Base-by-base conservation (phyloP, 495 filamentous ascomycete genomes). In the Entonaema liquescens region DNA sequence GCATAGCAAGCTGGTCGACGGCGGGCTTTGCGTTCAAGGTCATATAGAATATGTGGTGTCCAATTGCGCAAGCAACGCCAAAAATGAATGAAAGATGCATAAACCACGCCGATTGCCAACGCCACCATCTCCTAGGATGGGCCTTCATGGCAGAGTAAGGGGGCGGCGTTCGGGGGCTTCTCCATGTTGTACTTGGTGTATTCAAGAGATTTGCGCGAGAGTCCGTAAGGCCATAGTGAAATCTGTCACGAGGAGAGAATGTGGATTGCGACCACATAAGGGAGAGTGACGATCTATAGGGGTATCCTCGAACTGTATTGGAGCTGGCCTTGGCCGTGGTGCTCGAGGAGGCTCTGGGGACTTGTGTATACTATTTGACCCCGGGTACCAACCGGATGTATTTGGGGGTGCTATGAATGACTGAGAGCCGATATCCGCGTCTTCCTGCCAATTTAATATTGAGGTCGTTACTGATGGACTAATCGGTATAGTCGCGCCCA, bases 31-130 rank as follows among this genome's bases (percentile, higher is more conserved):
- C 75, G 36, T 80, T 47, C 5, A 80, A 70, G 0, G 68, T 54
- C 21, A 55, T 57, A 65, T 82, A 82, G 58, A 74, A 82, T 35
- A 73, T 50, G 36, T 82, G 78, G 40, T 80, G 79, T 2, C 71
- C 74, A 44, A 74, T 60, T n/a, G 80, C 79, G 29, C 77, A 80
- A 2, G 65, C 62, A 12, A 79, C 26, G 9, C 80, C 79, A 13
- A 79, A 73, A 19, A 75, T 12, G 19, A 82, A 76, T 49, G 72
- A 74, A 19, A 80, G 1, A 17, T 77, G 78, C 75, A 82, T 78
- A 55, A 61, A 74, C 76, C 77, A 80, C 11, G 65, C 55, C 19
- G 71, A 53, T 8, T 62, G 55, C 74, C 75, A 77, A 13, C 33
- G 59, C 64, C 70, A 67, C 56, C 71, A 67, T 23, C 33, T 66